These are phyloP conservation scores for Knoxdaviesia proteae DNA, from an alignment of 2,329 filamentous ascomycete genomes.

Conservation along the genomic window DNA sequence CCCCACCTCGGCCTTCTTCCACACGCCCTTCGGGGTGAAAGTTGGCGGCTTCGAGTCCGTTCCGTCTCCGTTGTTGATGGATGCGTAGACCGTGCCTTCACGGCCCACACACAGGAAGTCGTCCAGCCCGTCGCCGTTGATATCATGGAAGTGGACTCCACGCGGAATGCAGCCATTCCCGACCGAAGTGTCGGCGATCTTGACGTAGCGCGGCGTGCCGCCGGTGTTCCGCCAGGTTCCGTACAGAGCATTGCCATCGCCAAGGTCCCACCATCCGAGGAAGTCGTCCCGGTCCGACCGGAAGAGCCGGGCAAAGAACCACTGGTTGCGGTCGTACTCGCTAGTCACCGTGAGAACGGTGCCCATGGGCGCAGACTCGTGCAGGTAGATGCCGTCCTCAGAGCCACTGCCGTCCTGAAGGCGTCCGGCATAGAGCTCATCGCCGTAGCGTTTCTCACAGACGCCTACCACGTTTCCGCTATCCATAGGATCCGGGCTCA, in stretches of 20 bases:
- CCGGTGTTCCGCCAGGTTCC: too few relatives aligned
- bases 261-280: constrained; percentile 7
- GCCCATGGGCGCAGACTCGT: background rate
- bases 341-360: constrained; percentile 1
- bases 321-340: constrained; percentile 8
- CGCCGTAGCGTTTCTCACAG: too few relatives aligned
- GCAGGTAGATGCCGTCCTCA: constrained; percentile 6
- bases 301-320: constrained; percentile 8
- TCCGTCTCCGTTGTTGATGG: constrained; percentile 1
- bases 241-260: background rate
- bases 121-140: constrained; percentile 9
- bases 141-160: background rate
- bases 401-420: constrained; percentile 4
- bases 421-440: too few relatives aligned
- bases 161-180: too few relatives aligned
- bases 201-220: too few relatives aligned
- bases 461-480: too few relatives aligned
- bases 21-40: constrained; percentile 2
- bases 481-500: too few relatives aligned
- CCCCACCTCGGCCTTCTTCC: constrained; percentile 1
- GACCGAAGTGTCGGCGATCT: too few relatives aligned
- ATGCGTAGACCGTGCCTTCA: constrained; percentile 6
- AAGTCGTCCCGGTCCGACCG: constrained; percentile 6
- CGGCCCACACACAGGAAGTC: constrained; percentile 12
- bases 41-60: background rate